A percentile compares a stretch with the other conserved stretches of the same genome.
Conservation (phyloP, 345 rosid species). For the Gossypium anomalum region DNA sequence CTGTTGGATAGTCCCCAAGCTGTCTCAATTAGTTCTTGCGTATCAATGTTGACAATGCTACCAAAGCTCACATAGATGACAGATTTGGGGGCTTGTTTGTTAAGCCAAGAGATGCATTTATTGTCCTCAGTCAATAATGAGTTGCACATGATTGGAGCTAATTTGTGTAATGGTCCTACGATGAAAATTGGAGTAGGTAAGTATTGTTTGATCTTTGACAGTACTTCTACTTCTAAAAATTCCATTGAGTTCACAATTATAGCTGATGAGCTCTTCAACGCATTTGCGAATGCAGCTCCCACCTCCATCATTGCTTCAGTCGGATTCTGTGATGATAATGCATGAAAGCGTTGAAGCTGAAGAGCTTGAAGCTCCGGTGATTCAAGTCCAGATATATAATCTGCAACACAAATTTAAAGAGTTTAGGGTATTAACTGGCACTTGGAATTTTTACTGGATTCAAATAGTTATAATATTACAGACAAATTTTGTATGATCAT, state of each 20-base stretch:
- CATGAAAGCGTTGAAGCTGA: background rate
- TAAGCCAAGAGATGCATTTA: slow-evolving; percentile 37
- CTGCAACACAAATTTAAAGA: background rate
- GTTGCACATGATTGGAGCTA: slow-evolving; percentile 18
- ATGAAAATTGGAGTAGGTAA: slow-evolving; percentile 25
- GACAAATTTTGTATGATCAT: background rate
- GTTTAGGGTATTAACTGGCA: background rate
- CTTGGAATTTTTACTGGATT: background rate
- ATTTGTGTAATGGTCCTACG: slow-evolving; percentile 36
- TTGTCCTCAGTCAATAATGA: slow-evolving; percentile 26
- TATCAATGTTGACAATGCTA: background rate
- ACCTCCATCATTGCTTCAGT: background rate
- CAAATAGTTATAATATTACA: background rate
- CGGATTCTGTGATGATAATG: background rate
- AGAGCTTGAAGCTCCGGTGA: slow-evolving; percentile 7
- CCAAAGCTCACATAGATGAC: slow-evolving; percentile 32
- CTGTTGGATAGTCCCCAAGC: slow-evolving; percentile 32
- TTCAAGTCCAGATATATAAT: background rate
- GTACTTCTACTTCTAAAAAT: slow-evolving; percentile 26
- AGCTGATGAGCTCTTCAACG: slow-evolving; percentile 15
- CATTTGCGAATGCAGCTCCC: background rate
- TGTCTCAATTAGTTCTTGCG: background rate
- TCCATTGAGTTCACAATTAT: slow-evolving; percentile 26
- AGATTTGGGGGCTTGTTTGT: slow-evolving; percentile 23
- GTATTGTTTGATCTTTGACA: slow-evolving; percentile 16